Evolutionary conservation across 345 rosid species (phyloP).

Genomic region (Acer campestre): DNA sequence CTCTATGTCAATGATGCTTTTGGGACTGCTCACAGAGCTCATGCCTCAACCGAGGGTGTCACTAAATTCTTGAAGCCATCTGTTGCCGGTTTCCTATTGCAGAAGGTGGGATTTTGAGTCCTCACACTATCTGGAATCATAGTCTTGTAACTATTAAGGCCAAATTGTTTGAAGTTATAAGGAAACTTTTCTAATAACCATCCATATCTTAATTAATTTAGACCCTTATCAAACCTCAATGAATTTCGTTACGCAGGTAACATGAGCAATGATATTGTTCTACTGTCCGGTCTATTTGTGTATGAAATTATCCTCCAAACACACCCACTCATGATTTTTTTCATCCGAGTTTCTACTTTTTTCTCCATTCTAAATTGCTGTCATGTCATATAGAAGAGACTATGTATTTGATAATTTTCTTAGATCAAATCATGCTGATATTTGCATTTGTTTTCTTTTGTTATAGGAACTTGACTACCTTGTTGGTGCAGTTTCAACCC

Average conservation of each 20-base stretch:
- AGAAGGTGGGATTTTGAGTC: constrained; percentile 53
- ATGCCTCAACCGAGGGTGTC: constrained; percentile 96
- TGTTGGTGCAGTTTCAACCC: constrained; percentile 85
- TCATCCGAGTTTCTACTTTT: neutral
- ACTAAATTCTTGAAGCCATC: constrained; percentile 89
- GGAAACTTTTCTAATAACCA: neutral
- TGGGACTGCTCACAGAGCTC: constrained; percentile 97
- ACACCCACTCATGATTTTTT: neutral
- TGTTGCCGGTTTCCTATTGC: constrained; percentile 95
- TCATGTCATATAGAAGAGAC: neutral
- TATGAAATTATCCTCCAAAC: neutral
- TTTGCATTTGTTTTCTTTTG: constrained; percentile 7
- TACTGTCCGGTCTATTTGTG: neutral
- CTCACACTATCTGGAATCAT: neutral
- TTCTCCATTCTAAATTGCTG: neutral
- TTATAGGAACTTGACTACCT: constrained; percentile 90
- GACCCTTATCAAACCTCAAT: neutral
- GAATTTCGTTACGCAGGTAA: neutral
- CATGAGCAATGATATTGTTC: neutral
- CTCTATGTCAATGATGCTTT: constrained; percentile 95
- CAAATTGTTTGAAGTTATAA: neutral
- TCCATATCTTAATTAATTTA: neutral
- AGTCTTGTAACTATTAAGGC: neutral
- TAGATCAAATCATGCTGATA: constrained; percentile 5
- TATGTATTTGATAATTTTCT: neutral